Conservation (phyloP, 2,329 filamentous ascomycete species). For the Trichoderma brevicompactum region DNA sequence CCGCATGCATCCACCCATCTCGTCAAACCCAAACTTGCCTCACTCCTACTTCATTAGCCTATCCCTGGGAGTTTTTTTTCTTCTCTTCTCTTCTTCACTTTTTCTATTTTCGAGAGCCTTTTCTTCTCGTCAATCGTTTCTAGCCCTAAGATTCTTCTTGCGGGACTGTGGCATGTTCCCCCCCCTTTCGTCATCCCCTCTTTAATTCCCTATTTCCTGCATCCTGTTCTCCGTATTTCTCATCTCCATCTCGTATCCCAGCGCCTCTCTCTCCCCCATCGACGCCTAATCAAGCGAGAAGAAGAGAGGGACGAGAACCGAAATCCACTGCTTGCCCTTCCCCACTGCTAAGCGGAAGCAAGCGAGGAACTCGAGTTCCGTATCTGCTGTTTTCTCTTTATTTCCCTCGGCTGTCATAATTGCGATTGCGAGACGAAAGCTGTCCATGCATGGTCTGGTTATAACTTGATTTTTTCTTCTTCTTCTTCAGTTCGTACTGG, state of each 20-base stretch:
- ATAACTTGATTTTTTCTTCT: background rate
- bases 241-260: constrained; percentile 20
- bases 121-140: constrained; percentile 26
- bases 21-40: constrained; percentile 9
- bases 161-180: constrained; percentile 7
- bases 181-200: constrained; percentile 18
- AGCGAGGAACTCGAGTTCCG: constrained; percentile 5
- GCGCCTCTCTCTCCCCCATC: background rate
- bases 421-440: constrained; percentile 1
- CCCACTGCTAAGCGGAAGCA: constrained; percentile 12
- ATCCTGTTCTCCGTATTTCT: constrained; percentile 4
- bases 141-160: background rate
- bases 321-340: background rate
- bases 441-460: background rate
- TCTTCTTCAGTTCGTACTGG: background rate
- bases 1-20: constrained; percentile 25
- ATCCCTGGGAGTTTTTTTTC: background rate
- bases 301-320: background rate
- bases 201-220: constrained; percentile 19
- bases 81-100: background rate
- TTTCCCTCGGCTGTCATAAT: constrained; percentile 5
- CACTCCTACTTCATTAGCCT: background rate
- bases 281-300: constrained; percentile 15
- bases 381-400: background rate
- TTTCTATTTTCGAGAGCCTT: background rate